Percentiles rank a stretch among this genome's conserved stretches.
Evolutionary conservation across 192 early-diverging fungal genomes (phyloP).

Genomic region (Coemansia umbellata): DNA sequence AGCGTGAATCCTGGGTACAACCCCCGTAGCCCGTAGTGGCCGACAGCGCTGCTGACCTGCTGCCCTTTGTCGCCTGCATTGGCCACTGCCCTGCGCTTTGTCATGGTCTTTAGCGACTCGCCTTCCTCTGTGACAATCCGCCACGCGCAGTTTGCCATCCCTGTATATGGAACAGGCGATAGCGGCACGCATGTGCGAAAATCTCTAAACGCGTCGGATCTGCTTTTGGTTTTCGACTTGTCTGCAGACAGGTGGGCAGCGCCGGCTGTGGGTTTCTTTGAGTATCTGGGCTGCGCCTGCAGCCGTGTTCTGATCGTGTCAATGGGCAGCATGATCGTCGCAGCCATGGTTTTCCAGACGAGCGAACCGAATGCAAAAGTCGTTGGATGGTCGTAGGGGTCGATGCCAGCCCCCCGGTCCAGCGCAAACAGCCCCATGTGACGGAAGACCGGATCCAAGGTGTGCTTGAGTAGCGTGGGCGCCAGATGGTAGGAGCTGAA

Average conservation of each 20-base stretch:
- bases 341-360: constrained; percentile 65
- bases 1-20: constrained; percentile 68
- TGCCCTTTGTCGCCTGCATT: not conserved
- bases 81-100: constrained; percentile 8
- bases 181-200: constrained; percentile 66
- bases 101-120: constrained; percentile 26
- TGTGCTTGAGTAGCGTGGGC: constrained; percentile 77
- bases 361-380: constrained; percentile 61
- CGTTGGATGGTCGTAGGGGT: constrained; percentile 58
- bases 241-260: not conserved
- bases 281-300: constrained; percentile 71
- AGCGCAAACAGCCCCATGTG: constrained; percentile 64
- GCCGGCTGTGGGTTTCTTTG: constrained; percentile 19
- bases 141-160: constrained; percentile 64
- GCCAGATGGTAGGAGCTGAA: constrained; percentile 61
- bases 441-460: constrained; percentile 68
- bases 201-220: constrained; percentile 16
- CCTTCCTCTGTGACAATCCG: constrained; percentile 76
- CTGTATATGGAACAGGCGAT: constrained; percentile 68
- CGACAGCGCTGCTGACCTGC: constrained; percentile 8
- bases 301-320: constrained; percentile 84
- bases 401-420: constrained; percentile 57
- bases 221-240: not conserved
- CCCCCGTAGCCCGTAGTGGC: constrained; percentile 59
- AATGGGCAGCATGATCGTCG: constrained; percentile 74